Evolutionary conservation across 1,284 basidiomycete genomes (phyloP).

Genomic region (Malassezia japonica): DNA sequence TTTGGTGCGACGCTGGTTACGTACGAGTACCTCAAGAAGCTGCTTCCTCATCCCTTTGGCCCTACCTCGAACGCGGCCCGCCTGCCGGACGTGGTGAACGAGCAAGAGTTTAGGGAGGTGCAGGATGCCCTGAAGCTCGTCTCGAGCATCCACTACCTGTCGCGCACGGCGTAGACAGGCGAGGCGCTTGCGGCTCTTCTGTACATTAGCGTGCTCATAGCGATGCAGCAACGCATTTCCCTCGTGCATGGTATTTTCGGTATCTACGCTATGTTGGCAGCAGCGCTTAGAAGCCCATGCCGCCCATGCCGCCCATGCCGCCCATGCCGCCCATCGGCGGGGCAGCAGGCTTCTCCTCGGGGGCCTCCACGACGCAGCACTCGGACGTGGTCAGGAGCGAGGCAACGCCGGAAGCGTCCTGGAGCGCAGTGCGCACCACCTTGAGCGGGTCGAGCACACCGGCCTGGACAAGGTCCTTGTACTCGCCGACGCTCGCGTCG

Average conservation of each 20-base stretch:
- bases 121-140: conserved; percentile 7
- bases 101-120: conserved; percentile 3
- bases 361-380: conserved; percentile 80
- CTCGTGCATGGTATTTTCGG: neutral
- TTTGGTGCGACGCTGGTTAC: conserved; percentile 87
- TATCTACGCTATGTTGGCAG: neutral
- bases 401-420: conserved; percentile 56
- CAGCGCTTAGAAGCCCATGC: conserved; percentile 39
- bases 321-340: conserved; percentile 38
- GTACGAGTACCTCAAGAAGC: conserved; percentile 62
- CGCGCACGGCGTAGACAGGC: conserved; percentile 5
- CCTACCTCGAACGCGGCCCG: neutral
- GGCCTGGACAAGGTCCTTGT: conserved; percentile 82
- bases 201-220: conserved; percentile 3
- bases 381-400: conserved; percentile 86
- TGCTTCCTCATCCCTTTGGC: conserved; percentile 13
- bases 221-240: too few species aligned
- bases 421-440: conserved; percentile 44
- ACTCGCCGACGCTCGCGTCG: conserved; percentile 81
- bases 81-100: conserved; percentile 2
- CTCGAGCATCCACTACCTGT: conserved; percentile 3
- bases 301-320: conserved; percentile 49
- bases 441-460: conserved; percentile 66
- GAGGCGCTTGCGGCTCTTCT: too few species aligned
- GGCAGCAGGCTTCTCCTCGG: conserved; percentile 63